Evolutionary conservation across 257 asterid species (phyloP).

Genomic region (Orobanche coerulescens): DNA sequence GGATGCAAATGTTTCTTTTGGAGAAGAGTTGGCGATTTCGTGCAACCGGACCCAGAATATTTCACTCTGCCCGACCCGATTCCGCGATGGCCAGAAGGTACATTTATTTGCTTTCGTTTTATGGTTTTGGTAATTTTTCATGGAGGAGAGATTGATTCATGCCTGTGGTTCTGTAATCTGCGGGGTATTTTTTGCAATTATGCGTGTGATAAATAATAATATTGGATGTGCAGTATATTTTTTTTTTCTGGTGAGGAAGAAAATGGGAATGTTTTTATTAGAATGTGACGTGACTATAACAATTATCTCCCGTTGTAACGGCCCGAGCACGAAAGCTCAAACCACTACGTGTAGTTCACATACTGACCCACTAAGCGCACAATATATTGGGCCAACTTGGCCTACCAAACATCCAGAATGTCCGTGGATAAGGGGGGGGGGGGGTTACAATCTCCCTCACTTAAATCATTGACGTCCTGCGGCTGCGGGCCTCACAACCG

Average conservation of each 20-base stretch:
- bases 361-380: no score
- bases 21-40: slow-evolving; percentile 38
- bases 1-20: slow-evolving; percentile 52
- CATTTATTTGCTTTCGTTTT: neutral
- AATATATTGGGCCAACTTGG: no score
- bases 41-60: slow-evolving; percentile 34
- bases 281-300: no score
- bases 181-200: neutral
- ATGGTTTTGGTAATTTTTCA: neutral
- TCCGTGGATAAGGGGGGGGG: no score
- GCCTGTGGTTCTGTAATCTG: neutral
- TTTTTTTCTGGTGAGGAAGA: neutral
- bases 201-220: no score
- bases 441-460: no score
- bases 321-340: no score
- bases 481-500: no score
- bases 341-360: no score
- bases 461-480: no score
- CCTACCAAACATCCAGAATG: no score
- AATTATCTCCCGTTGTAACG: no score
- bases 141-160: neutral
- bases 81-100: slow-evolving; percentile 83
- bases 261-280: neutral
- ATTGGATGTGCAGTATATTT: neutral
- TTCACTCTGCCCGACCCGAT: slow-evolving; percentile 68